Conservation (phyloP, 306 rosid species). For the Sicyos baderoa region DNA sequence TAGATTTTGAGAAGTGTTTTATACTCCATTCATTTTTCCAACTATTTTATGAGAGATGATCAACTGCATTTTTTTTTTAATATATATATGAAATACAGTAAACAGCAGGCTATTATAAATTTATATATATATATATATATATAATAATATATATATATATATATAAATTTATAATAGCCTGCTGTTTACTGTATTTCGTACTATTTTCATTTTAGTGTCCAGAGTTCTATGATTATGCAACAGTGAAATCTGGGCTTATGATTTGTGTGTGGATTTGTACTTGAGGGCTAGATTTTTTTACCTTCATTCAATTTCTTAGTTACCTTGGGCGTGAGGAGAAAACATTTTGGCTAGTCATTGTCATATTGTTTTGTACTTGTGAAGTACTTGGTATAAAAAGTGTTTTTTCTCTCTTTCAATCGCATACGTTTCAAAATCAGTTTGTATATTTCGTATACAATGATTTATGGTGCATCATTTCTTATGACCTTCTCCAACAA, state of each 20-base stretch:
- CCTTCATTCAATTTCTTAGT: neutral
- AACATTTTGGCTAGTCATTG: neutral
- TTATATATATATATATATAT: too few relatives aligned
- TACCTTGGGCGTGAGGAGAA: neutral
- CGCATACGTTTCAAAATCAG: neutral
- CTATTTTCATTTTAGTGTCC: neutral
- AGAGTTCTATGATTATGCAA: neutral
- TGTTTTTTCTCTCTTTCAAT: neutral
- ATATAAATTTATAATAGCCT: too few relatives aligned
- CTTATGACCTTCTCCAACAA: neutral
- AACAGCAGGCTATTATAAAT: too few relatives aligned
- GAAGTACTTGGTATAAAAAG: neutral
- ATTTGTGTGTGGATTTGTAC: neutral
- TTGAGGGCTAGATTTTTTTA: neutral
- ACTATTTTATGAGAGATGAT: neutral
- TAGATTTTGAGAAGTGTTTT: constrained; percentile 13
- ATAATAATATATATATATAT: too few relatives aligned
- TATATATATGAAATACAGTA: too few relatives aligned
- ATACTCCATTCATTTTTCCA: neutral
- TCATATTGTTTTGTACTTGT: neutral
- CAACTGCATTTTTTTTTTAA: too few relatives aligned
- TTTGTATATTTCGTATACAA: neutral
- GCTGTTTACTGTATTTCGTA: neutral
- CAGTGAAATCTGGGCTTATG: neutral
- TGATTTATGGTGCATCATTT: neutral